These are phyloP conservation scores for Aspergillus ustus DNA, from an alignment of 2,329 filamentous ascomycete species.

Conservation along the genomic window DNA sequence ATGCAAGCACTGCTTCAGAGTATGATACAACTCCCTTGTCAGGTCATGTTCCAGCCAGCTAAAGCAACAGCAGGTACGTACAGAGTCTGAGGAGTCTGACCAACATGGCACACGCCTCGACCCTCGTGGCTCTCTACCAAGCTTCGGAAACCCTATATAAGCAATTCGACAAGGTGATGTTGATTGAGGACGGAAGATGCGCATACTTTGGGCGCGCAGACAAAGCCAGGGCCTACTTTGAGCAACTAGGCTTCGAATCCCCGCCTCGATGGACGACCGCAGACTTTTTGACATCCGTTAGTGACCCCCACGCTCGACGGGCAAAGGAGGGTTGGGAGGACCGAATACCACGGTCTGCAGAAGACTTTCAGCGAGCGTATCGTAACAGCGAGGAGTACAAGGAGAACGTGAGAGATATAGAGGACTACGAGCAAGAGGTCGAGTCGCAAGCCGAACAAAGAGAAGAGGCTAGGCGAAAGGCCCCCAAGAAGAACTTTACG, in stretches of 20 bases:
- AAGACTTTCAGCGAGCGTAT: constrained; percentile 60
- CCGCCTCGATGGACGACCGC: constrained; percentile 73
- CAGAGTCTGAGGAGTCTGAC: constrained; percentile 68
- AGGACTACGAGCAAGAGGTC: constrained; percentile 58
- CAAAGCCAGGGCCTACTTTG: constrained; percentile 70
- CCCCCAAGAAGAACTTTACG: constrained; percentile 57
- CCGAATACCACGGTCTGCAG: constrained; percentile 58
- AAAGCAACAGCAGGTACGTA: constrained; percentile 63
- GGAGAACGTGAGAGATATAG: constrained; percentile 53
- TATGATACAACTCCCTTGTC: neutral
- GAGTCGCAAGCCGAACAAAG: constrained; percentile 49
- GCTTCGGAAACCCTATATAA: constrained; percentile 59
- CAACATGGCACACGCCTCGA: constrained; percentile 65
- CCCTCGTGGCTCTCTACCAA: constrained; percentile 73
- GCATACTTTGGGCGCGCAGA: constrained; percentile 71
- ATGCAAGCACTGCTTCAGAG: constrained; percentile 69
- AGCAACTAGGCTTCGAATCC: constrained; percentile 72
- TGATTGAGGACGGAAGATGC: constrained; percentile 71
- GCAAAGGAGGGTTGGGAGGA: constrained; percentile 62
- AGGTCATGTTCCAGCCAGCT: neutral
- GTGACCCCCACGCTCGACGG: constrained; percentile 62
- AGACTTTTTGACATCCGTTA: constrained; percentile 80
- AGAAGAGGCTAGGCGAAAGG: constrained; percentile 41
- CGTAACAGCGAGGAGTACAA: constrained; percentile 52
- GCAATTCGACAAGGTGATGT: constrained; percentile 69